Evolutionary conservation across 805 yeast species (phyloP).

Genomic region (Saccharomycopsis fermentans): DNA sequence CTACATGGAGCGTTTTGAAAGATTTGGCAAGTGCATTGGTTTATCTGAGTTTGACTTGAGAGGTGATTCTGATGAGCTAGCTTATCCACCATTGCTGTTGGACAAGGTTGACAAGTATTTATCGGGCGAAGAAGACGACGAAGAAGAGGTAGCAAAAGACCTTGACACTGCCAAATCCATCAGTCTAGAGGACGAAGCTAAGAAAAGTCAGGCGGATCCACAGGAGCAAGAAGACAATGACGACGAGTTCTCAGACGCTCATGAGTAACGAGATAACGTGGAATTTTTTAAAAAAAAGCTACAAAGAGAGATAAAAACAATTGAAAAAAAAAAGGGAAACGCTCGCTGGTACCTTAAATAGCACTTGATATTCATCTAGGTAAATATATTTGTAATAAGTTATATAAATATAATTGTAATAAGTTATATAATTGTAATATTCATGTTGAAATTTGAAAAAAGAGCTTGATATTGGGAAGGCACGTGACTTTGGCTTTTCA

Average conservation of each 20-base stretch:
- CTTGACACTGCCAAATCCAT: background rate
- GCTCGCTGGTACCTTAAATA: no score
- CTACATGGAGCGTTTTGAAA: constrained; percentile 58
- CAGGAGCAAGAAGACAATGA: background rate
- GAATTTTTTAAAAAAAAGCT: no score
- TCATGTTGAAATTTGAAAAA: no score
- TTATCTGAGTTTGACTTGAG: constrained; percentile 77
- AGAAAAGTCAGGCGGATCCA: background rate
- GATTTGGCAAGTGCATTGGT: constrained; percentile 66
- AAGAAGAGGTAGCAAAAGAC: background rate
- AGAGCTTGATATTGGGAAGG: no score
- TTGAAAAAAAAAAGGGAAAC: no score
- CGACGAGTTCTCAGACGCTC: background rate
- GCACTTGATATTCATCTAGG: no score
- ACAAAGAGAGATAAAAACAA: no score
- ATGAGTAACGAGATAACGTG: no score
- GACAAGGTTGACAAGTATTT: background rate
- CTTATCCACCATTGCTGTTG: constrained; percentile 21
- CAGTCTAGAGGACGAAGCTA: background rate
- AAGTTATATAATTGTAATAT: no score
- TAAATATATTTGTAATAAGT: no score
- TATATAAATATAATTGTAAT: no score
- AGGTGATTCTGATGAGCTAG: constrained; percentile 27
- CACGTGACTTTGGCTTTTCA: no score
- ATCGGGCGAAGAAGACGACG: background rate